phyloP scores from a whole-genome alignment of 768 basidiomycete genomes.

The Kwoniella mangroviensis region DNA sequence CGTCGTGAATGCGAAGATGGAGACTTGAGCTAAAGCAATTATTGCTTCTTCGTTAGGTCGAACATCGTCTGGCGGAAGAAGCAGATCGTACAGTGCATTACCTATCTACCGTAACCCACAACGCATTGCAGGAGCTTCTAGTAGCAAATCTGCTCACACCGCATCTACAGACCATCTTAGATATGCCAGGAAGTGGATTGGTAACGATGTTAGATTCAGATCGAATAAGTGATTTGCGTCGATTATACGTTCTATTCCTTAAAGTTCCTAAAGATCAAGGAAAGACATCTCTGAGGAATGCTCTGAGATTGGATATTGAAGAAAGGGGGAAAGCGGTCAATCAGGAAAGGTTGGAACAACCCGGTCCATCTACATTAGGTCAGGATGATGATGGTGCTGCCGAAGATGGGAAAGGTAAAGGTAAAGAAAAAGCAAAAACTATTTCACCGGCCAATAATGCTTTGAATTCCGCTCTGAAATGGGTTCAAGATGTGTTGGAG shows the following conservation, averaged over 20 bases:
- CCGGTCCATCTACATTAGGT: conserved; percentile 29
- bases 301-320: conserved; percentile 73
- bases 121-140: conserved; percentile 73
- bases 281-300: conserved; percentile 66
- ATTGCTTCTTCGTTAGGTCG: conserved; percentile 63
- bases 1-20: too few species aligned
- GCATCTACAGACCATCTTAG: conserved; percentile 75
- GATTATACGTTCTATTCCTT: conserved; percentile 76
- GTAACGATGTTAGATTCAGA: conserved; percentile 83
- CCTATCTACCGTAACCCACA: conserved; percentile 73
- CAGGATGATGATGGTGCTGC: conserved; percentile 26
- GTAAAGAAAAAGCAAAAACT: conserved; percentile 48
- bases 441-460: conserved; percentile 54
- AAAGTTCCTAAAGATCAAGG: conserved; percentile 69
- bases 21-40: too few species aligned
- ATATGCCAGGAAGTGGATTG: conserved; percentile 80
- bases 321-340: conserved; percentile 81
- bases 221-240: conserved; percentile 73
- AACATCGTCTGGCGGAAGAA: conserved; percentile 79
- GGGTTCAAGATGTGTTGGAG: conserved; percentile 89
- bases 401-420: conserved; percentile 45
- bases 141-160: conserved; percentile 76
- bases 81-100: conserved; percentile 84
- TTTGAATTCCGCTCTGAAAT: conserved; percentile 72
- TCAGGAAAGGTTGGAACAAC: conserved; percentile 55